Conservation (phyloP, 768 basidiomycete genomes). For the Mycena latifolia region DNA sequence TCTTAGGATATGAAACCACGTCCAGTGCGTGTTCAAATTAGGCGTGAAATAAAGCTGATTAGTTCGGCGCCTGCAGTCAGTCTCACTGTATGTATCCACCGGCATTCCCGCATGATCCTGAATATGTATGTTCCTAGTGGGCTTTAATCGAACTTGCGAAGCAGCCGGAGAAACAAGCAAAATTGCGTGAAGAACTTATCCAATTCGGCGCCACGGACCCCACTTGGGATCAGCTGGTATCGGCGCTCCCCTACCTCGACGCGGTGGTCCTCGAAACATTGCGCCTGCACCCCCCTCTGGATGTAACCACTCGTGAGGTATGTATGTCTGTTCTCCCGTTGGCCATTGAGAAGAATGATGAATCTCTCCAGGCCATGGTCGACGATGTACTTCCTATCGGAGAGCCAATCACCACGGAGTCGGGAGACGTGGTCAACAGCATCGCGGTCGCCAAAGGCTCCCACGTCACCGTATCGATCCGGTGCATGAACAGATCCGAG, state of each 20-base stretch:
- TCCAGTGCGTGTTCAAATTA: conserved; percentile 43
- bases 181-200: conserved; percentile 48
- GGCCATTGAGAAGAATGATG: too few species aligned
- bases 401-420: conserved; percentile 44
- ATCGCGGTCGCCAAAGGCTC: conserved; percentile 55
- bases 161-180: conserved; percentile 45
- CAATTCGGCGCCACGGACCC: conserved; percentile 43
- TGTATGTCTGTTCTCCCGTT: background rate
- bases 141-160: conserved; percentile 51
- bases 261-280: conserved; percentile 55
- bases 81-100: conserved; percentile 32
- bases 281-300: conserved; percentile 51
- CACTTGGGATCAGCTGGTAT: conserved; percentile 53
- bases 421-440: conserved; percentile 45
- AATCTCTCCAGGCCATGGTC: conserved; percentile 50
- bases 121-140: conserved; percentile 39
- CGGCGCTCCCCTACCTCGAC: conserved; percentile 53
- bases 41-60: background rate
- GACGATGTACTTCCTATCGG: conserved; percentile 55
- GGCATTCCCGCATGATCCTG: background rate
- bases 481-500: conserved; percentile 55
- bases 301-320: conserved; percentile 48
- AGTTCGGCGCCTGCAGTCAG: conserved; percentile 34
- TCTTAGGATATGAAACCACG: conserved; percentile 56
- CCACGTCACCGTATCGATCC: conserved; percentile 53